phyloP scores from a whole-genome alignment of 108 stramenopile genomes.

The Ochromonas danica region DNA sequence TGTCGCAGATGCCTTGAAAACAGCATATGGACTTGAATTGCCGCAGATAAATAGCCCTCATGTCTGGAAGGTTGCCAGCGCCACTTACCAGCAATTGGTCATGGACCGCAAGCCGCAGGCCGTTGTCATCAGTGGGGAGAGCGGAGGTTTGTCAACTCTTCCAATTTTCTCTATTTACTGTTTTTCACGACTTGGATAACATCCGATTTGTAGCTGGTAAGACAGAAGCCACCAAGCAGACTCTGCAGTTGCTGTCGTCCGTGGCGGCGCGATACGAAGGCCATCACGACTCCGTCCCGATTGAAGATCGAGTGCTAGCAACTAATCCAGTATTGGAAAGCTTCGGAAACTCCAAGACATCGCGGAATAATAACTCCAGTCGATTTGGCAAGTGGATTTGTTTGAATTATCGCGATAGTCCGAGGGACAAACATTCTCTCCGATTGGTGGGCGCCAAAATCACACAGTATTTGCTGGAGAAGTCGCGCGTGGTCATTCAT shows the following conservation, averaged over 20 bases:
- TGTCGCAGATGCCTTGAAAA: background rate
- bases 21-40: background rate
- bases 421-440: background rate
- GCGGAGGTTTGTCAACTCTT: background rate
- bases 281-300: constrained; percentile 24
- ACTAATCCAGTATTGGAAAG: constrained; percentile 55
- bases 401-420: constrained; percentile 26
- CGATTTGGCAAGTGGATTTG: constrained; percentile 54
- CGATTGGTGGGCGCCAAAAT: constrained; percentile 45
- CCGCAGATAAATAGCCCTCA: constrained; percentile 3
- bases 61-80: background rate
- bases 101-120: background rate
- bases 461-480: constrained; percentile 54
- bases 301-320: constrained; percentile 48
- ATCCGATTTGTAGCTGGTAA: constrained; percentile 34
- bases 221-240: constrained; percentile 59
- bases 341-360: constrained; percentile 56
- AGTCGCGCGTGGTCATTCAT: constrained; percentile 48
- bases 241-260: constrained; percentile 67
- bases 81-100: constrained; percentile 2
- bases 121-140: background rate
- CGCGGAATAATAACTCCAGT: constrained; percentile 50
- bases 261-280: constrained; percentile 31
- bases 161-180: background rate
- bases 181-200: background rate